phyloP scores from a whole-genome alignment of 2,329 filamentous ascomycete species.

The Coniochaeta sp. region DNA sequence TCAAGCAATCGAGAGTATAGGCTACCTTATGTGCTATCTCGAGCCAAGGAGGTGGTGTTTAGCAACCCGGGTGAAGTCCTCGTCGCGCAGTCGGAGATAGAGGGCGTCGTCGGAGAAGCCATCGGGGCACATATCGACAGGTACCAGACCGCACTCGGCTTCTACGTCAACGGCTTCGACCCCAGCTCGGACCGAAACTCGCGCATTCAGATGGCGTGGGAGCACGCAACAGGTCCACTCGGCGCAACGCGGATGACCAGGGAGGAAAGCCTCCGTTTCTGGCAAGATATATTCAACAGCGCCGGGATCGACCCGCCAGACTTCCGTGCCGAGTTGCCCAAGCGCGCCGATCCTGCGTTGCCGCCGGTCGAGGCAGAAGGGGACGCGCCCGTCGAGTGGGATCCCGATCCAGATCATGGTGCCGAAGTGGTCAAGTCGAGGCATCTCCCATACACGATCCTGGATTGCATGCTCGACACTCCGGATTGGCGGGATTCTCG shows the following conservation, averaged over 20 bases:
- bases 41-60: conserved; percentile 13
- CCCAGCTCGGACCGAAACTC: conserved; percentile 6
- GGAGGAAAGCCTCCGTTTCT: neutral
- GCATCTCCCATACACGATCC: neutral
- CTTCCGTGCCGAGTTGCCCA: neutral
- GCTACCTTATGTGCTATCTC: conserved; percentile 13
- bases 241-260: neutral
- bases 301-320: neutral
- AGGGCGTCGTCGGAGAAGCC: conserved; percentile 5
- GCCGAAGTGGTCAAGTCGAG: neutral
- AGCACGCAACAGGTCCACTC: conserved; percentile 8
- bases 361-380: neutral
- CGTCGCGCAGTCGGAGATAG: conserved; percentile 7
- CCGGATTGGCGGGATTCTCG: neutral
- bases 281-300: neutral
- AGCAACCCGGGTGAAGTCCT: conserved; percentile 4
- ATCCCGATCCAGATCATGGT: conserved; percentile 6
- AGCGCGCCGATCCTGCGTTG: conserved; percentile 3
- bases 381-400: conserved; percentile 11
- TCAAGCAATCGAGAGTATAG: conserved; percentile 2
- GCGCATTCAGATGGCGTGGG: conserved; percentile 10
- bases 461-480: neutral
- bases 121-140: conserved; percentile 13
- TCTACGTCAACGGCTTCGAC: conserved; percentile 8
- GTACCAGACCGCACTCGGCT: conserved; percentile 12